Evolutionary conservation across 805 yeast species (phyloP).

Genomic region (Hyphopichia homilentoma): DNA sequence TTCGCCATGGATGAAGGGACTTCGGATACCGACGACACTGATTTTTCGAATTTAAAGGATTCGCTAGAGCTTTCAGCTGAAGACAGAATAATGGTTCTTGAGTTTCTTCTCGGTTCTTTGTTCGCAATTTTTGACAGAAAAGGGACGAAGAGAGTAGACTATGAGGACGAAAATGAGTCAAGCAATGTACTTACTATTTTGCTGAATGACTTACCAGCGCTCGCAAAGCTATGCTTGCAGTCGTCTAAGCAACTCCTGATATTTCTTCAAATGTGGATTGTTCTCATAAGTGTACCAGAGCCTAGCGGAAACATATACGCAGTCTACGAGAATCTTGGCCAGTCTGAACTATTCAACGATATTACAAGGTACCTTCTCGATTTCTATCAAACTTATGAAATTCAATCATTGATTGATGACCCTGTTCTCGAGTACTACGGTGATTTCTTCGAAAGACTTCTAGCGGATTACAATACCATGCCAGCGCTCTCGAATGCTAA

Average conservation of each 20-base stretch:
- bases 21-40: constrained; percentile 12
- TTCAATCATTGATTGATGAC: constrained; percentile 1
- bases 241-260: constrained; percentile 12
- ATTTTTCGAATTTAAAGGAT: constrained; percentile 26
- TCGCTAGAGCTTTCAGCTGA: constrained; percentile 21
- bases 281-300: constrained; percentile 12
- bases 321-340: constrained; percentile 21
- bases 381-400: constrained; percentile 14
- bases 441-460: constrained; percentile 9
- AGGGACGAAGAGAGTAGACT: constrained; percentile 11
- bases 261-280: constrained; percentile 25
- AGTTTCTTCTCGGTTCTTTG: constrained; percentile 40
- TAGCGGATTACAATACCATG: constrained; percentile 7
- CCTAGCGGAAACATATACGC: constrained; percentile 16
- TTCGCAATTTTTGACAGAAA: constrained; percentile 23
- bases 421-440: constrained; percentile 10
- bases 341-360: constrained; percentile 22
- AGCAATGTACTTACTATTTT: constrained; percentile 15
- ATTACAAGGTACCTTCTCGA: constrained; percentile 21
- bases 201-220: constrained; percentile 17
- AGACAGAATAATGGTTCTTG: constrained; percentile 20
- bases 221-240: constrained; percentile 20
- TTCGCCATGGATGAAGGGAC: constrained; percentile 7
- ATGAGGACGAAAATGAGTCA: constrained; percentile 11
- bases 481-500: constrained; percentile 2